phyloP scores from a whole-genome alignment of 2,329 filamentous ascomycete genomes.

The Phaeoacremonium minimum region DNA sequence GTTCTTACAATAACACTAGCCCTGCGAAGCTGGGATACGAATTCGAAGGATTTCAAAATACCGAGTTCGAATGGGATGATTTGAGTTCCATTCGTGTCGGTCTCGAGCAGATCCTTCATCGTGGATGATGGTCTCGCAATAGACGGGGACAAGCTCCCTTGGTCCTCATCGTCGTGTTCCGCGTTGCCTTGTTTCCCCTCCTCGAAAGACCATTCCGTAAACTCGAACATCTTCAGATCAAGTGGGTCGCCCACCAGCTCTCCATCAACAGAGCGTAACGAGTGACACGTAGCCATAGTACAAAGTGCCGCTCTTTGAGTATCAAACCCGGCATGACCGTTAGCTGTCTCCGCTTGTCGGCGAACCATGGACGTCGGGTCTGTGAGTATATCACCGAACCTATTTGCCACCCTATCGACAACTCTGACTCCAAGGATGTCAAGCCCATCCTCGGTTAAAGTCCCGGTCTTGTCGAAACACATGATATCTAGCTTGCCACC shows the following conservation, averaged over 20 bases:
- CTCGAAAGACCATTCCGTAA: conserved; percentile 87
- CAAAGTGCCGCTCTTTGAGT: conserved; percentile 64
- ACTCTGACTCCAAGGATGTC: conserved; percentile 88
- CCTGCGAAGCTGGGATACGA: conserved; percentile 85
- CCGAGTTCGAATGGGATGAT: conserved; percentile 71
- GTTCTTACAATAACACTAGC: conserved; percentile 90
- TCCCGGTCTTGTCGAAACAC: conserved; percentile 99
- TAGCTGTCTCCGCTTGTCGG: conserved; percentile 23
- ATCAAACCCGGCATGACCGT: conserved; percentile 22
- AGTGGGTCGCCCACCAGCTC: conserved; percentile 91
- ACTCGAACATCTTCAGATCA: conserved; percentile 98
- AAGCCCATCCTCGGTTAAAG: conserved; percentile 89
- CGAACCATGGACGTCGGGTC: conserved; percentile 56
- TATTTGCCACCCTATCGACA: conserved; percentile 55
- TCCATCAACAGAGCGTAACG: conserved; percentile 77
- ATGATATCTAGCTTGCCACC: conserved; percentile 93
- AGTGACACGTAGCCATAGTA: conserved; percentile 97
- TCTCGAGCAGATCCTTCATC: conserved; percentile 45
- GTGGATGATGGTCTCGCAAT: conserved; percentile 74
- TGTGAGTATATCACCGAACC: conserved; percentile 73
- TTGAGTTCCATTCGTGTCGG: conserved; percentile 32
- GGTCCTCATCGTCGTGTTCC: conserved; percentile 68
- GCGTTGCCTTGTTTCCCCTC: conserved; percentile 71
- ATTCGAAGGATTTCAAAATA: conserved; percentile 89
- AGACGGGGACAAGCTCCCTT: conserved; percentile 75